Conservation (phyloP, 306 rosid genomes). For the Acacia crassicarpa region DNA sequence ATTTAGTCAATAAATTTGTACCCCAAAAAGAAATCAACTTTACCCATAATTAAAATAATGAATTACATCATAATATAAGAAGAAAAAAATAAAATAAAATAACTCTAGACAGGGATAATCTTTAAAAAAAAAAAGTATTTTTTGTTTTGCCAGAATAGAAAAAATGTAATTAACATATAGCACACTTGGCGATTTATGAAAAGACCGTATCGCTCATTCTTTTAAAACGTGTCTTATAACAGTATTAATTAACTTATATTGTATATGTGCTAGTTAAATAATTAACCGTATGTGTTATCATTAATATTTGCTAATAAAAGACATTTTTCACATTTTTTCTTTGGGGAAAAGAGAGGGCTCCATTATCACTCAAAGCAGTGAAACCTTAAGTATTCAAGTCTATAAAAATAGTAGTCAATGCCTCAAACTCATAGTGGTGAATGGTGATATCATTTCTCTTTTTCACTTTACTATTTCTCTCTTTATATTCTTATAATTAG, state of each 20-base stretch:
- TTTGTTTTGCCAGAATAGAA: too few relatives aligned
- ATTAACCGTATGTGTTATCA: not conserved
- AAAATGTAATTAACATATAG: too few relatives aligned
- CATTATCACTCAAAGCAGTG: constrained; percentile 31
- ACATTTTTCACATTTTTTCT: constrained; percentile 10
- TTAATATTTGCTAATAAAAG: not conserved
- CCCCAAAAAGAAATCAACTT: too few relatives aligned
- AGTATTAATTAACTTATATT: not conserved
- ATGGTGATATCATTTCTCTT: constrained; percentile 1
- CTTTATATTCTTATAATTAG: not conserved
- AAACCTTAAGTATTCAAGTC: constrained; percentile 6
- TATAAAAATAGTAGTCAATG: constrained; percentile 26
- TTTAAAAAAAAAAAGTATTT: too few relatives aligned
- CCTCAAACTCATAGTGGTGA: constrained; percentile 21
- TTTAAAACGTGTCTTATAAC: too few relatives aligned
- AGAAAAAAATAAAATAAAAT: too few relatives aligned
- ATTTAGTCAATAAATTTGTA: too few relatives aligned
- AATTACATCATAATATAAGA: too few relatives aligned
- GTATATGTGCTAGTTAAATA: not conserved
- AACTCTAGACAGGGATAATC: too few relatives aligned
- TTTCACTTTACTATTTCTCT: not conserved
- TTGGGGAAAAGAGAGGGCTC: not conserved
- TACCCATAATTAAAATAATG: too few relatives aligned
- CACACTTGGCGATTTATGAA: too few relatives aligned
- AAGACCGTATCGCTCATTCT: too few relatives aligned